Evolutionary conservation across 495 filamentous ascomycete genomes (phyloP).

Genomic region (Pseudomonodictys pantanalensis): DNA sequence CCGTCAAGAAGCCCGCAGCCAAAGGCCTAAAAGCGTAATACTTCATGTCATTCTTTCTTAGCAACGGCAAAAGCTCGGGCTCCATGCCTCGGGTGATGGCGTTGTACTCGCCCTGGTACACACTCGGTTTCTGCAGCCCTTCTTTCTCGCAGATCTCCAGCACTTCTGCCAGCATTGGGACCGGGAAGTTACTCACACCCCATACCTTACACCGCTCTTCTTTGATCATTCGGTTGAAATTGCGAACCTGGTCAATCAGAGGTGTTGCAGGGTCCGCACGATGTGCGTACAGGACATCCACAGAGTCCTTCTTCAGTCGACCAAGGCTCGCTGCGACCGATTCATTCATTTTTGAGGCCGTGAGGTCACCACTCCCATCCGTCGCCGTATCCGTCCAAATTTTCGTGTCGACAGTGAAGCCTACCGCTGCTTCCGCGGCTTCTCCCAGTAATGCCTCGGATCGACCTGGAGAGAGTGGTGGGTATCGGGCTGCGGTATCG

Average conservation of each 20-base stretch:
- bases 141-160: constrained; percentile 21
- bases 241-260: neutral
- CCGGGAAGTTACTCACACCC: constrained; percentile 24
- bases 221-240: constrained; percentile 1
- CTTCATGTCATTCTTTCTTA: constrained; percentile 22
- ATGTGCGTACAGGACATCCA: constrained; percentile 12
- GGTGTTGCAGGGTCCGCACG: constrained; percentile 5
- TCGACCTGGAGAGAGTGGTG: constrained; percentile 43
- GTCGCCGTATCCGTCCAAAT: constrained; percentile 24
- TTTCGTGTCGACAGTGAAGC: constrained; percentile 48
- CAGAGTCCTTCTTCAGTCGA: neutral
- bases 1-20: constrained; percentile 25
- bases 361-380: constrained; percentile 13
- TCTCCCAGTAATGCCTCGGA: constrained; percentile 49
- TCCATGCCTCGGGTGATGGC: constrained; percentile 25
- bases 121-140: constrained; percentile 16
- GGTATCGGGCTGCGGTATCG: constrained; percentile 49
- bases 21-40: constrained; percentile 13
- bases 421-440: constrained; percentile 30
- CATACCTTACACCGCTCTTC: constrained; percentile 8
- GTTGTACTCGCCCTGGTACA: constrained; percentile 29
- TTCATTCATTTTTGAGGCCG: constrained; percentile 3
- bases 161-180: constrained; percentile 6
- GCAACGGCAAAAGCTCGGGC: constrained; percentile 11
- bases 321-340: constrained; percentile 1